Evolutionary conservation across 2,329 filamentous ascomycete species (phyloP), one percentile per base, ranked within the genome.

Genomic region (Neurospora sp.): DNA sequence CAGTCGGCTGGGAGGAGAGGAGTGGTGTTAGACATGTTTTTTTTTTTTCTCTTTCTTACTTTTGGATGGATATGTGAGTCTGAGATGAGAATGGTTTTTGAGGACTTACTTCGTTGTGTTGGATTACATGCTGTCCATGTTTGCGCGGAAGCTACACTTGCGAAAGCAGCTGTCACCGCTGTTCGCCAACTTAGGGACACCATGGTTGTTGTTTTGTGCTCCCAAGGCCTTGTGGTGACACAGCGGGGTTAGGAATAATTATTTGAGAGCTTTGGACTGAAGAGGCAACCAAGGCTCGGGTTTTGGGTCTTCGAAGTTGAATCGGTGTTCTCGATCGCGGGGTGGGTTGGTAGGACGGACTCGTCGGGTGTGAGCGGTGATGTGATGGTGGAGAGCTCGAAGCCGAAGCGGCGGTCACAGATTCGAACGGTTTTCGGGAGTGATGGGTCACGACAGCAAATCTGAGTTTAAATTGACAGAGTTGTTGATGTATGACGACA

Each of bases 1-100:
- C 95, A 98, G 71, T 82, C 85, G 82, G 82, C 81, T 83, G 76
- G 40, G n/a, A 23, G 11, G 23, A 23, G 73, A 70, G 67, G 33
- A 68, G 33, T 70, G 73, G 69, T 74, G 74, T 74, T 71, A 74
- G 72, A 19, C 36, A 69, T 39, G 52, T 39, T 46, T 8, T 5
- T 39, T 46, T 8, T 5, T 57, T 15, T 17, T 41, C 40, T 41
- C 33, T 41, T 41, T 8, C 15, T 39, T 39, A 39, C 38, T 39
- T 67, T n/a, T 19, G 36, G 19, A 39, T 28, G 46, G 6, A 23
- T 15, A 52, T 52, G 19, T 23, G 11, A 52, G 46, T 23, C 6
- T 52, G 46, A 28, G 23, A 17, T 17, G 19, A 37, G 8, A 41
- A 36, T 6, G n/a, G 19, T 2, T 23, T 23, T 37, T n/a, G 12